Conservation (phyloP, 2,329 filamentous ascomycete species). For the Aspergillus sergii region DNA sequence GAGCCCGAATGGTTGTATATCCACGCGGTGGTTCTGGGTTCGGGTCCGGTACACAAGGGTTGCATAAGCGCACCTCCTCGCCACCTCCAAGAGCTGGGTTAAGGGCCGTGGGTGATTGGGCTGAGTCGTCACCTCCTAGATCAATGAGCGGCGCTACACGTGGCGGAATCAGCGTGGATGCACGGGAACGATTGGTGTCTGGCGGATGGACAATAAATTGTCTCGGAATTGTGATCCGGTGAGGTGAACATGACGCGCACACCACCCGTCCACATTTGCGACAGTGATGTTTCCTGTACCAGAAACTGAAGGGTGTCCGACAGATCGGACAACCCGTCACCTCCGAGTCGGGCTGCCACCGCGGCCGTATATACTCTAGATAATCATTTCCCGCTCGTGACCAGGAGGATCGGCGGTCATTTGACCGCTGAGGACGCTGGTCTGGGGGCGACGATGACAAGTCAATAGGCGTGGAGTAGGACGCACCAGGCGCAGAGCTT, state of each 20-base stretch:
- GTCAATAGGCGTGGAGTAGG: conserved; percentile 38
- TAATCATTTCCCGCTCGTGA: conserved; percentile 20
- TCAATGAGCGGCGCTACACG: conserved; percentile 51
- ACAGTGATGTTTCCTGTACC: conserved; percentile 91
- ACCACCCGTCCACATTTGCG: conserved; percentile 95
- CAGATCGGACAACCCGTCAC: conserved; percentile 86
- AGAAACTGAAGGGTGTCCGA: conserved; percentile 74
- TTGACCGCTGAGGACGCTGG: conserved; percentile 10
- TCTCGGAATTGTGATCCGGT: conserved; percentile 90
- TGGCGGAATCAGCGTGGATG: conserved; percentile 44
- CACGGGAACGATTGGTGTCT: conserved; percentile 45
- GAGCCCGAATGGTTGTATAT: conserved; percentile 29
- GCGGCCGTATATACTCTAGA: conserved; percentile 62
- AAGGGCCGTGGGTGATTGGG: conserved; percentile 23
- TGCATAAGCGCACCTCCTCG: conserved; percentile 70
- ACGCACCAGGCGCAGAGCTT: conserved; percentile 26
- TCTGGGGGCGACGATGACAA: conserved; percentile 34
- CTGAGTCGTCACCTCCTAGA: conserved; percentile 46
- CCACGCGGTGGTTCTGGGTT: conserved; percentile 58
- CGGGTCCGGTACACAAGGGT: conserved; percentile 72
- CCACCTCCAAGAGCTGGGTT: conserved; percentile 63
- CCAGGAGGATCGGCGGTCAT: conserved; percentile 19
- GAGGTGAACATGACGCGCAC: conserved; percentile 85
- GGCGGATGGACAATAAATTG: conserved; percentile 89
- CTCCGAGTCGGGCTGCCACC: conserved; percentile 87